Evolutionary conservation across 148 eudicot genomes (phyloP), one percentile per base, ranked within the genome.

Genomic region (Pouteria glomerata): DNA sequence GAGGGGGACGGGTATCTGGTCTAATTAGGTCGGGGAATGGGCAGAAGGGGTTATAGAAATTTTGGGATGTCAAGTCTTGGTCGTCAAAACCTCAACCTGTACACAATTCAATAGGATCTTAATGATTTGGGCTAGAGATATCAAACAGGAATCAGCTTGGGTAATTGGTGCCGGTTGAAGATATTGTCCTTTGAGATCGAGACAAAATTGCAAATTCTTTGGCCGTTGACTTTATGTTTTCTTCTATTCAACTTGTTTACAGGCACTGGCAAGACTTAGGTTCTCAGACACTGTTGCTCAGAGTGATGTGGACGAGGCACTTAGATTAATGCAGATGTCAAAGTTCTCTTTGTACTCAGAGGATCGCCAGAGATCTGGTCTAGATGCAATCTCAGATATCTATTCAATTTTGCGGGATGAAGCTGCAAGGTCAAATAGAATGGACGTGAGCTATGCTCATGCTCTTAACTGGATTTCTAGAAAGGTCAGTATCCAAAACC

Each of bases 381-480:
- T 95, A 51, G 99, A 96, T 81, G 96, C 99, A 57, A 96, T 96
- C 45, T 92, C 97, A 8, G 97, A 92, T 73, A 96, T 96, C 57
- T 96, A 96, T 74, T 96, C 99, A 75, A 85, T 96, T 75, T 77
- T 96, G 71, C 84, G 99, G 69, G 99, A 96, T 74, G 94, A 92
- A 88, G 99, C 96, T 82, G 94, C 94, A 62, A 82, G 99, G 83
- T 75, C 80, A 47, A 82, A 85, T 78, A 88, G 55, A 75, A 79
- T 87, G 93, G 96, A 92, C 69, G 88, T 95, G 52, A 90, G 89
- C 86, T 92, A 90, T 77, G 96, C 88, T 33, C 90, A 90, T 77
- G 97, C 99, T 61, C 94, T 92, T 60, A 95, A 95, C 86, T 86
- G 99, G 99, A 95, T 95, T 78, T 95, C 99, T 47, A 85, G 97